Evolutionary conservation across 768 basidiomycete species (phyloP).

Genomic region (Podaxis mareebaensis): DNA sequence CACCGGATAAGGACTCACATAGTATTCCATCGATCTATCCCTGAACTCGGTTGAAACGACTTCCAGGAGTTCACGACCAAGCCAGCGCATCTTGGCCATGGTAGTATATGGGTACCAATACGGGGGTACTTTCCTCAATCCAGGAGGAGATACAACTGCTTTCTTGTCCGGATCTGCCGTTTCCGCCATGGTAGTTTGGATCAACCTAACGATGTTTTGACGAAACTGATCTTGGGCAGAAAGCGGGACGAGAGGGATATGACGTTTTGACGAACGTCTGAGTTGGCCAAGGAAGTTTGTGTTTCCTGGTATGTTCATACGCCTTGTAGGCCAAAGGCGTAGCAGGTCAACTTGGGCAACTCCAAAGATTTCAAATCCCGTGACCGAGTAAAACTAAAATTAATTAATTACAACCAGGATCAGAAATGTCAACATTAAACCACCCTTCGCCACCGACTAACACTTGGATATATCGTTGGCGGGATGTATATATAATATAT

Average conservation of each 20-base stretch:
- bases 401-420: neutral
- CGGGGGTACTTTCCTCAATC: slow-evolving; percentile 78
- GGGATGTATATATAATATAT: too few relatives aligned
- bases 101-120: slow-evolving; percentile 96
- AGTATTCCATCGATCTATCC: slow-evolving; percentile 93
- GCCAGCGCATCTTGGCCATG: slow-evolving; percentile 91
- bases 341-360: neutral
- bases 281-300: slow-evolving; percentile 23
- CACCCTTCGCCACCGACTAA: too few relatives aligned
- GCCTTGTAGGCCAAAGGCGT: neutral
- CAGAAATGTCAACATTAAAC: neutral
- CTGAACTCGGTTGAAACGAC: slow-evolving; percentile 93
- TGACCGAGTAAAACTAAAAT: neutral
- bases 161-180: slow-evolving; percentile 23
- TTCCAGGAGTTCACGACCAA: slow-evolving; percentile 84
- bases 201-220: slow-evolving; percentile 52
- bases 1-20: slow-evolving; percentile 56
- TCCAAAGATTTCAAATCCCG: slow-evolving; percentile 1
- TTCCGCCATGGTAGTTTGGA: slow-evolving; percentile 38
- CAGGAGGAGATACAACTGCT: slow-evolving; percentile 31
- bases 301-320: slow-evolving; percentile 6
- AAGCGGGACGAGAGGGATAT: slow-evolving; percentile 46
- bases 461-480: too few relatives aligned
- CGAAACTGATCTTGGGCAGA: slow-evolving; percentile 57
- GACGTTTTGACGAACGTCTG: slow-evolving; percentile 35